These are phyloP conservation scores for Alternaria sp. DNA, from an alignment of 2,329 filamentous ascomycete genomes.

Conservation along the genomic window DNA sequence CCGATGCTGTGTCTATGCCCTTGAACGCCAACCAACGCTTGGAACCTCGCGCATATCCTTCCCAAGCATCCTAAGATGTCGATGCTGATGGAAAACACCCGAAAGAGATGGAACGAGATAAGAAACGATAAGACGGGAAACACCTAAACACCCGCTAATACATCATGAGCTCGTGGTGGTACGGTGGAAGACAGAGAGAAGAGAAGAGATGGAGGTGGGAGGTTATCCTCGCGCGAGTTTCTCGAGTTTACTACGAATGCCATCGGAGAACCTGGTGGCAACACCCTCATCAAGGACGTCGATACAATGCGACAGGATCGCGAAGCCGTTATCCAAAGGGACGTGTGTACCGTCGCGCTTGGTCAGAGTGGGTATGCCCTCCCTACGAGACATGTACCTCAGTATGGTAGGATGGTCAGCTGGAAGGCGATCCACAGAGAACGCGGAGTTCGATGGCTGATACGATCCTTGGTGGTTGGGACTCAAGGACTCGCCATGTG, in stretches of 20 bases:
- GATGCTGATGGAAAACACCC: slow-evolving; percentile 21
- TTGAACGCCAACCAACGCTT: slow-evolving; percentile 15
- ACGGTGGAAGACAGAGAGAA: neutral
- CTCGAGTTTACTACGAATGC: slow-evolving; percentile 61
- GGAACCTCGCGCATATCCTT: neutral
- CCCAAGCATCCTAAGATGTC: slow-evolving; percentile 21
- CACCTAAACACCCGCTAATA: slow-evolving; percentile 6
- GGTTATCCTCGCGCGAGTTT: slow-evolving; percentile 46
- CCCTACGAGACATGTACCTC: slow-evolving; percentile 60
- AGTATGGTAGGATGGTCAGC: slow-evolving; percentile 59
- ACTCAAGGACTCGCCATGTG: slow-evolving; percentile 54
- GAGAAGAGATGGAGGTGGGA: slow-evolving; percentile 10
- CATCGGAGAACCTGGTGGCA: slow-evolving; percentile 60
- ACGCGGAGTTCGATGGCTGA: slow-evolving; percentile 45
- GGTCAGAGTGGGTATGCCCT: slow-evolving; percentile 60
- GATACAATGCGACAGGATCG: slow-evolving; percentile 59
- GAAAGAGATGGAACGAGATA: slow-evolving; percentile 17
- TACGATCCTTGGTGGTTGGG: slow-evolving; percentile 47
- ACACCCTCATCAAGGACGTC: slow-evolving; percentile 61
- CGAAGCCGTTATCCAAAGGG: slow-evolving; percentile 55
- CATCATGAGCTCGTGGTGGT: slow-evolving; percentile 3
- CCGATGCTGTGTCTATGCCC: slow-evolving; percentile 1
- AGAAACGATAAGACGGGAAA: slow-evolving; percentile 2
- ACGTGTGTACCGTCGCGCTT: slow-evolving; percentile 58
- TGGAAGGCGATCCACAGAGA: slow-evolving; percentile 59